phyloP scores from a whole-genome alignment of 768 basidiomycete species.

The Plicaturopsis crispa region DNA sequence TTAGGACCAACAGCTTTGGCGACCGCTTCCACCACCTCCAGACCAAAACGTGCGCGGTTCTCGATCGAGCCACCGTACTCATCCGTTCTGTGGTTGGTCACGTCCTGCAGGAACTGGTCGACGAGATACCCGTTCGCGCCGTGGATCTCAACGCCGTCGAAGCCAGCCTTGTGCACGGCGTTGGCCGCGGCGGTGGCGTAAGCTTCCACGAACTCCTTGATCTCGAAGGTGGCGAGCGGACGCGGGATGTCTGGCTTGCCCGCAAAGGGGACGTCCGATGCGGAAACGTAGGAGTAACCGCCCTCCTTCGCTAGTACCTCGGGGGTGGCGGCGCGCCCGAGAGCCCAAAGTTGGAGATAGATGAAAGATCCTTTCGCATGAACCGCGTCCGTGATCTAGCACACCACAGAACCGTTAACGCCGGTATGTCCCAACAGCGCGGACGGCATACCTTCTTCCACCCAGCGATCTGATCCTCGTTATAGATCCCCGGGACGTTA shows the following conservation, averaged over 20 bases:
- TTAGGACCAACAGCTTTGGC: constrained; percentile 34
- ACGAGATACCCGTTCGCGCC: constrained; percentile 23
- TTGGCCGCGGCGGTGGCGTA: constrained; percentile 50
- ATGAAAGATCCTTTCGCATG: constrained; percentile 40
- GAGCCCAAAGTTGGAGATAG: constrained; percentile 51
- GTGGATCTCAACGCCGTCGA: constrained; percentile 56
- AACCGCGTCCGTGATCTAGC: constrained; percentile 29
- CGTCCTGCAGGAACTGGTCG: constrained; percentile 40
- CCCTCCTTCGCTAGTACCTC: constrained; percentile 28
- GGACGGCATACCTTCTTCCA: constrained; percentile 38
- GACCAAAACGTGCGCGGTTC: constrained; percentile 39
- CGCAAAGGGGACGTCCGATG: too few species aligned
- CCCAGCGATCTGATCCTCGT: constrained; percentile 29
- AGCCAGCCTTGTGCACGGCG: constrained; percentile 54
- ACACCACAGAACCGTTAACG: not conserved
- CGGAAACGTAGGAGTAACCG: too few species aligned
- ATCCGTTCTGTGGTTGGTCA: constrained; percentile 38
- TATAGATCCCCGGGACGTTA: constrained; percentile 31
- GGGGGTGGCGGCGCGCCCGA: constrained; percentile 34
- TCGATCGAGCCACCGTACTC: constrained; percentile 46
- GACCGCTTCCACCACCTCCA: constrained; percentile 39
- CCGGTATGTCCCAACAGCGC: too few species aligned
- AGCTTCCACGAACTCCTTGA: constrained; percentile 39
- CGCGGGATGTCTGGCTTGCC: too few species aligned
- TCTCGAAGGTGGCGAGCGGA: constrained; percentile 37